Evolutionary conservation across 73 alveolate genomes (phyloP).

Genomic region (Tetrahymena borealis): DNA sequence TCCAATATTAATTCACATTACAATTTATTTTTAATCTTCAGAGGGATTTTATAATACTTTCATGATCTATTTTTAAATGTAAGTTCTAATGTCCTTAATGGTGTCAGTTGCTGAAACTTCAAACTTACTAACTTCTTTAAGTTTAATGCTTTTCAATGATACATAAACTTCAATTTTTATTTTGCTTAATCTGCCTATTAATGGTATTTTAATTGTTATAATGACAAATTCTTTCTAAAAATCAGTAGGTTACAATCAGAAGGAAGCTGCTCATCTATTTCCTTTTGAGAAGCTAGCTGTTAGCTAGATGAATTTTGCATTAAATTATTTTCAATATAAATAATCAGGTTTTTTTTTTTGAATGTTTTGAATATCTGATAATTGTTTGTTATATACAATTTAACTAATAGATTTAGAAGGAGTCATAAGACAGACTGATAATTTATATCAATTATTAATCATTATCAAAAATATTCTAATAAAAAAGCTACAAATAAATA

Average conservation of each 20-base stretch:
- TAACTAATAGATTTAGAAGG: too few relatives aligned
- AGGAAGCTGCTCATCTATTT: neutral
- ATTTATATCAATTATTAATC: too few relatives aligned
- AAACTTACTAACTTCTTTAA: neutral
- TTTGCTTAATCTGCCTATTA: neutral
- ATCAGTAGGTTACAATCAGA: neutral
- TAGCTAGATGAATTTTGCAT: too few relatives aligned
- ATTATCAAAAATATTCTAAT: too few relatives aligned
- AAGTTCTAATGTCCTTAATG: neutral
- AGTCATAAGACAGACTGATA: too few relatives aligned
- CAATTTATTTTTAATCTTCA: neutral
- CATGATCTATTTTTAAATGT: neutral
- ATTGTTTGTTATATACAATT: too few relatives aligned
- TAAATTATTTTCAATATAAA: too few relatives aligned
- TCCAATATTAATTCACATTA: neutral
- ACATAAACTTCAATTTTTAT: neutral
- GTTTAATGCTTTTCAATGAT: neutral
- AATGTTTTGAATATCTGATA: too few relatives aligned
- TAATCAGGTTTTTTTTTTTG: too few relatives aligned
- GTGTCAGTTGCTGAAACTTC: neutral
- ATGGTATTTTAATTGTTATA: too few relatives aligned
- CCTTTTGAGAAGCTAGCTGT: neutral
- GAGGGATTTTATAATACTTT: neutral
- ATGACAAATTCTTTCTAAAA: too few relatives aligned
- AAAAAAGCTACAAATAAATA: too few relatives aligned